Evolutionary conservation across 306 rosid genomes (phyloP), one percentile per base, ranked within the genome.

Genomic region (Quercus engelmannii): DNA sequence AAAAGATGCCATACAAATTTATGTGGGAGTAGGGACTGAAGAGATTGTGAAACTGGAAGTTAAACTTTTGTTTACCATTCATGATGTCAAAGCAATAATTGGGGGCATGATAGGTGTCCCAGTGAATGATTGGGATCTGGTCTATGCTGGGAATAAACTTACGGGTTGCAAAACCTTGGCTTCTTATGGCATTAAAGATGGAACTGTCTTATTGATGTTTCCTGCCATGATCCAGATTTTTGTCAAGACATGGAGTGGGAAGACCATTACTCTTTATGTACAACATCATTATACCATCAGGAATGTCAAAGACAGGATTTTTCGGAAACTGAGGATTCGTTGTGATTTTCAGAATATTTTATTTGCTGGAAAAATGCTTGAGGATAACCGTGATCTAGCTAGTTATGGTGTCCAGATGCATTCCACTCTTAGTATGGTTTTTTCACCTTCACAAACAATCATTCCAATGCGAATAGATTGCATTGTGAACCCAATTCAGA

Each of bases 341-440:
- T 7, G 43, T 65, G n/a, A 38, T 65, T 11, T 11, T 3, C 31
- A 46, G 59, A 23, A 18, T 5, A 51, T 71, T 71, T 5, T 71
- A 20, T 51, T 41, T 10, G 38, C 25, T 5, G 75, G 75, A 6
- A 71, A 71, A 23, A 3, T 17, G 1, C 75, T 71, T 23, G 21
- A 51, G 12, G 41, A 51, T 25, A 38, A 10, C 31, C 38, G 28
- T 25, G 55, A 51, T 20, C 20, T 71, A 5, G 57, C 75, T 49
- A 71, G 75, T 23, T 51, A 51, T 46, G 54, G 54, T 41, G 54
- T 70, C 57, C 56, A 72, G 63, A 82, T 72, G 71, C 70, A 73
- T 55, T 81, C 85, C 65, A 85, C 85, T 55, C 78, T 85, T 33
- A 83, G 56, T 17, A 56, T 62, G 75, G 62, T 74, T 31, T 15